Conservation (phyloP, 495 filamentous ascomycete species). For the Lineolata rhizophorae region DNA sequence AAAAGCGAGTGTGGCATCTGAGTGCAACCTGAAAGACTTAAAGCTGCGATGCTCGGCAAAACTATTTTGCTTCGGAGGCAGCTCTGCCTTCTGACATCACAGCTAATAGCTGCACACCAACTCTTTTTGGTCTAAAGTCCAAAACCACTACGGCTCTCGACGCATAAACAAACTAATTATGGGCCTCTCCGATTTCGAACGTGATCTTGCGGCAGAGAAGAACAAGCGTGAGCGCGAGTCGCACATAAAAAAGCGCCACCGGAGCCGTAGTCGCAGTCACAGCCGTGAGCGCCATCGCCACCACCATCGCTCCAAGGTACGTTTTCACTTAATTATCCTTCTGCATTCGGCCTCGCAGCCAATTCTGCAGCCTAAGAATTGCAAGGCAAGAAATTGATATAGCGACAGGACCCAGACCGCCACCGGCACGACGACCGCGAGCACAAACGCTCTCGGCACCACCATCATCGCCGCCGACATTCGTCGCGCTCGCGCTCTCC, state of each 20-base stretch:
- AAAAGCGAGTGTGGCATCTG: too few species aligned
- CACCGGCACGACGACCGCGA: constrained; percentile 21
- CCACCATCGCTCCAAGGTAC: constrained; percentile 10
- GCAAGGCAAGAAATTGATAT: neutral
- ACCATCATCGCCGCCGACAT: constrained; percentile 23
- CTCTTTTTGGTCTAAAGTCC: too few species aligned
- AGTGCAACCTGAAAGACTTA: too few species aligned
- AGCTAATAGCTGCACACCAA: too few species aligned
- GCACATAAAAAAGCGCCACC: constrained; percentile 6
- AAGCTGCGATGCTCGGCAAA: too few species aligned
- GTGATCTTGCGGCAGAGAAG: constrained; percentile 16
- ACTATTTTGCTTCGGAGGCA: too few species aligned
- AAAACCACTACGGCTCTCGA: too few species aligned
- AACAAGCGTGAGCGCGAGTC: constrained; percentile 5
- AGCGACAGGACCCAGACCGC: neutral
- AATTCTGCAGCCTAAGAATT: neutral
- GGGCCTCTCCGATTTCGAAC: constrained; percentile 21
- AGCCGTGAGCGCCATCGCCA: constrained; percentile 8
- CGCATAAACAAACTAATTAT: too few species aligned
- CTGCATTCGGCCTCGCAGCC: neutral
- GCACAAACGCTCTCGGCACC: constrained; percentile 8
- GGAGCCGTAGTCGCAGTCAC: constrained; percentile 11
- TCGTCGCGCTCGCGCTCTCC: constrained; percentile 19
- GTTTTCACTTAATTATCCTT: neutral
- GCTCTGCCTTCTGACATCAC: too few species aligned